Percentiles rank a stretch among this genome's conserved stretches.
Evolutionary conservation across 768 basidiomycete genomes (phyloP).

Genomic region (Mycena crocata): DNA sequence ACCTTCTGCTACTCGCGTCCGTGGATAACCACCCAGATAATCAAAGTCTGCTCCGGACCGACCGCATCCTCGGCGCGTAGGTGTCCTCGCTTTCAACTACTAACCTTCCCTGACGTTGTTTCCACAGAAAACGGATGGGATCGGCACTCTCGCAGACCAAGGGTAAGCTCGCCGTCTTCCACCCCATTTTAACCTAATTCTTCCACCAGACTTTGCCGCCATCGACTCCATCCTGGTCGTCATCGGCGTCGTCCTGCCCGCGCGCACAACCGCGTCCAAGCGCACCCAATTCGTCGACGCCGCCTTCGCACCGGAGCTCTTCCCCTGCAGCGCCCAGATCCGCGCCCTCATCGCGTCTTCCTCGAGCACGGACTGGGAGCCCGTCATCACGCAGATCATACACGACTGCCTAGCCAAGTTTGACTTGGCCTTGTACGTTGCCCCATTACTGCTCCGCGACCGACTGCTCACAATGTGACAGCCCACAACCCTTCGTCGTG

Average conservation of each 20-base stretch:
- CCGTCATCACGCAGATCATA: constrained; percentile 19
- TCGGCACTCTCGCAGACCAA: constrained; percentile 17
- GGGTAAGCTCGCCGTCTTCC: background rate
- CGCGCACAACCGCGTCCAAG: constrained; percentile 8
- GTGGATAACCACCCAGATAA: constrained; percentile 17
- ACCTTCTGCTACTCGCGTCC: constrained; percentile 16
- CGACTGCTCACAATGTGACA: background rate
- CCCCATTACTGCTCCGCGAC: too few species aligned
- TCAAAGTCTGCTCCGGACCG: constrained; percentile 22
- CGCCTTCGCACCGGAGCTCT: constrained; percentile 21
- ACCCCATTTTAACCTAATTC: background rate
- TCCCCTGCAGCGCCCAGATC: constrained; percentile 24
- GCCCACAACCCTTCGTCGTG: constrained; percentile 34
- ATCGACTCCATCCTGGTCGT: constrained; percentile 25
- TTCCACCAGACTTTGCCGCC: constrained; percentile 19
- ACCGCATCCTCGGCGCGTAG: constrained; percentile 28
- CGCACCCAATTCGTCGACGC: constrained; percentile 24
- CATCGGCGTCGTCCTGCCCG: constrained; percentile 18
- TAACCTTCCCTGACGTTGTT: background rate
- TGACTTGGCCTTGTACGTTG: constrained; percentile 28
- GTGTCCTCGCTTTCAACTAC: background rate
- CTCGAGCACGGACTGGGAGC: constrained; percentile 20
- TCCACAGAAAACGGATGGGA: constrained; percentile 18
- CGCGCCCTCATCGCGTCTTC: constrained; percentile 17
- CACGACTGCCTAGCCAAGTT: constrained; percentile 22